Evolutionary conservation across 805 yeast genomes (phyloP).

Genomic region (Candida dajiaensis): DNA sequence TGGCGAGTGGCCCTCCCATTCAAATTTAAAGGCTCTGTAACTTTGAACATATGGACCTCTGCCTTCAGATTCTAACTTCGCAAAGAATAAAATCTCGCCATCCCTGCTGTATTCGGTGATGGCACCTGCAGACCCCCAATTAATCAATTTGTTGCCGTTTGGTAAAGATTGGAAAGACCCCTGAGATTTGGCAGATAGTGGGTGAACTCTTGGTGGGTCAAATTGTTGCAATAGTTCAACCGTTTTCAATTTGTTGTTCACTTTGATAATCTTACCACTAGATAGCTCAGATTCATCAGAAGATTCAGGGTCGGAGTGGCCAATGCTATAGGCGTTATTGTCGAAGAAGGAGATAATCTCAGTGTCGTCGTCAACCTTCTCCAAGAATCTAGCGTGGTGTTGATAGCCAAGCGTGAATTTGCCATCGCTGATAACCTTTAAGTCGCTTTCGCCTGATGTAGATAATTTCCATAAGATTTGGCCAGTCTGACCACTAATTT

Average conservation of each 20-base stretch:
- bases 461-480: constrained; percentile 30
- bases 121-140: constrained; percentile 35
- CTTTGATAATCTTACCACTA: constrained; percentile 31
- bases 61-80: constrained; percentile 27
- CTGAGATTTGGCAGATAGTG: constrained; percentile 20
- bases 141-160: constrained; percentile 30
- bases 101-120: constrained; percentile 29
- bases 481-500: constrained; percentile 31
- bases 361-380: constrained; percentile 6
- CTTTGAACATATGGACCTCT: constrained; percentile 25
- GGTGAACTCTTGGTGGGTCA: constrained; percentile 21
- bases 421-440: constrained; percentile 8
- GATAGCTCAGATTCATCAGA: constrained; percentile 23
- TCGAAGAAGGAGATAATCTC: constrained; percentile 32
- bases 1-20: constrained; percentile 30
- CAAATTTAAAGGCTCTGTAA: constrained; percentile 31
- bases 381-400: constrained; percentile 30
- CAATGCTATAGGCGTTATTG: constrained; percentile 33
- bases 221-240: constrained; percentile 25
- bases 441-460: constrained; percentile 23
- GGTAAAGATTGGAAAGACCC: constrained; percentile 24
- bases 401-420: constrained; percentile 28
- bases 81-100: constrained; percentile 28
- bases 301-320: constrained; percentile 25
- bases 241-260: constrained; percentile 24